phyloP scores from a whole-genome alignment of 768 basidiomycete species.

The Lentinula lateritia region DNA sequence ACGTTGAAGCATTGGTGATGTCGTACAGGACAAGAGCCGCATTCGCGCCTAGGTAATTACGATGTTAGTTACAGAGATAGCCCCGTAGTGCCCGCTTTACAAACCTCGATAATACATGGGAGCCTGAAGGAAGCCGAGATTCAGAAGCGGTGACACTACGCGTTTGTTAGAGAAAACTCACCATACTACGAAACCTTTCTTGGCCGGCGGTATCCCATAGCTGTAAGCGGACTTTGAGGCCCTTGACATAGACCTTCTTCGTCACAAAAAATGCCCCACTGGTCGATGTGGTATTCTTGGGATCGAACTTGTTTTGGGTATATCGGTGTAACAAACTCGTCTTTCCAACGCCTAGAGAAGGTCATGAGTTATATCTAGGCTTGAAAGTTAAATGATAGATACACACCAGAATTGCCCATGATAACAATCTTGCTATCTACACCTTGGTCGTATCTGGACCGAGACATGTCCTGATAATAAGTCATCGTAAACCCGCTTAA shows the following conservation, averaged over 20 bases:
- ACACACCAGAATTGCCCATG: conserved; percentile 70
- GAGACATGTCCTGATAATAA: conserved; percentile 46
- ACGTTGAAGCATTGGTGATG: conserved; percentile 83
- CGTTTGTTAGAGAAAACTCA: conserved; percentile 10
- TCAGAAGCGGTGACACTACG: neutral
- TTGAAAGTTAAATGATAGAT: neutral
- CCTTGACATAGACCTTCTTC: conserved; percentile 84
- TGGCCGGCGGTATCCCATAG: conserved; percentile 94
- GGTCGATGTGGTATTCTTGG: conserved; percentile 83
- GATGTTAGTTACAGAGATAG: neutral
- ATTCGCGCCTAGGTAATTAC: conserved; percentile 59
- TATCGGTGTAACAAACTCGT: conserved; percentile 88
- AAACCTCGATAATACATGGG: conserved; percentile 90
- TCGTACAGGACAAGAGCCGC: conserved; percentile 94
- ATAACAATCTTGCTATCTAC: conserved; percentile 95
- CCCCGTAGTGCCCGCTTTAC: conserved; percentile 12
- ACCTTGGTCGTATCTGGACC: conserved; percentile 72
- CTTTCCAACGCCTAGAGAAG: conserved; percentile 75
- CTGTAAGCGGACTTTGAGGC: conserved; percentile 80
- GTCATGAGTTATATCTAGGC: conserved; percentile 5
- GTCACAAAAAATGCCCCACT: conserved; percentile 92
- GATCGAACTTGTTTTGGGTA: conserved; percentile 86
- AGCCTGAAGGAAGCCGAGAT: conserved; percentile 43
- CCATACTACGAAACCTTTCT: conserved; percentile 90
- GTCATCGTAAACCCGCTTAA: conserved; percentile 33